Percentiles rank a stretch among this genome's conserved stretches.
phyloP scores from a whole-genome alignment of 2,329 filamentous ascomycete species.

The Pseudovirgaria hyperparasitica region DNA sequence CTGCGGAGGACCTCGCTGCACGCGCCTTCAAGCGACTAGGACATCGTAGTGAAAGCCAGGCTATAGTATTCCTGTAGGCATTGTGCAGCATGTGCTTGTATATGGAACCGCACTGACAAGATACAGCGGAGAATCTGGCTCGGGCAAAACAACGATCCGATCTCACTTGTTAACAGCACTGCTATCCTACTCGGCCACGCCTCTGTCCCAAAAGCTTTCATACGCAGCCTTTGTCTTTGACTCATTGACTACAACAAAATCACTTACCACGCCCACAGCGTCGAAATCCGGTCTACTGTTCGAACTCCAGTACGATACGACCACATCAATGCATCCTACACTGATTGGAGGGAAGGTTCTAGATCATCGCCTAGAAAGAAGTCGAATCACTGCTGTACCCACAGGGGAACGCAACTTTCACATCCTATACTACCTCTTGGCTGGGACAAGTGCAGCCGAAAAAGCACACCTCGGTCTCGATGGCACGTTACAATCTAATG shows the following conservation, averaged over 20 bases:
- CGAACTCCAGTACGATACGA: slow-evolving; percentile 92
- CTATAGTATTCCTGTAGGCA: slow-evolving; percentile 80
- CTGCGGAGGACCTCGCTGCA: slow-evolving; percentile 82
- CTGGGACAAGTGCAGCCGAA: slow-evolving; percentile 82
- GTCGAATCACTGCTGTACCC: slow-evolving; percentile 79
- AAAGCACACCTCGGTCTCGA: slow-evolving; percentile 70
- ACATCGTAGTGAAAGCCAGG: slow-evolving; percentile 83
- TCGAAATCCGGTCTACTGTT: slow-evolving; percentile 94
- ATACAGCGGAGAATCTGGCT: slow-evolving; percentile 78
- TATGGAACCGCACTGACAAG: slow-evolving; percentile 12
- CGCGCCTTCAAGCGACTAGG: slow-evolving; percentile 77
- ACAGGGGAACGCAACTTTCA: slow-evolving; percentile 97
- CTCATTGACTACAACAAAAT: slow-evolving; percentile 92
- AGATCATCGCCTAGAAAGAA: slow-evolving; percentile 84
- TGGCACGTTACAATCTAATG: slow-evolving; percentile 42
- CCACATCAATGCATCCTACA: slow-evolving; percentile 69
- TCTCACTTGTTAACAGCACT: slow-evolving; percentile 78
- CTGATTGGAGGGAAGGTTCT: slow-evolving; percentile 90
- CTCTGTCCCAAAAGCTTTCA: slow-evolving; percentile 83
- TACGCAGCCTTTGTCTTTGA: slow-evolving; percentile 94
- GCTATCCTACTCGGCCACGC: slow-evolving; percentile 81
- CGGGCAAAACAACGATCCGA: slow-evolving; percentile 89
- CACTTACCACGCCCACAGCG: slow-evolving; percentile 84
- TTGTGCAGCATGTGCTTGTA: not conserved
- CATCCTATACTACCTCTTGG: slow-evolving; percentile 85